These are phyloP conservation scores for Ophiostoma sp. DNA, from an alignment of 2,329 filamentous ascomycete species.

Conservation along the genomic window DNA sequence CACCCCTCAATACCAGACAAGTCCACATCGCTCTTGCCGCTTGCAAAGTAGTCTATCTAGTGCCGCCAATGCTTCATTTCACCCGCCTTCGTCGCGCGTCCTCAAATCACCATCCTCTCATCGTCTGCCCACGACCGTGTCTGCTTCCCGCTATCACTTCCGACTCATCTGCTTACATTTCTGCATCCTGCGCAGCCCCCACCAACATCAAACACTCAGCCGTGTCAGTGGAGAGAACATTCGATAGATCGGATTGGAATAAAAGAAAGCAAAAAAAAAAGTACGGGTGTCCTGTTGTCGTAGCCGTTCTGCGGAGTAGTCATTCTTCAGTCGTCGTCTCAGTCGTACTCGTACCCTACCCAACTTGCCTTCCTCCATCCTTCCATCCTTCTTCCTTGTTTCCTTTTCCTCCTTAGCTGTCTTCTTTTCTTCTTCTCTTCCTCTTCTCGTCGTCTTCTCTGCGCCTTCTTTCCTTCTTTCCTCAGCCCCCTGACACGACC, in stretches of 20 bases:
- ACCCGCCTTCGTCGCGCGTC: not conserved
- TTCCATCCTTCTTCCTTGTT: not conserved
- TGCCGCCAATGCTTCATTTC: not conserved
- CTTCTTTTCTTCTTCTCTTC: not conserved
- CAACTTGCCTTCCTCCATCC: not conserved
- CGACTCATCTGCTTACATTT: not conserved
- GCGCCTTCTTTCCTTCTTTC: not conserved
- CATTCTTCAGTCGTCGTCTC: not conserved
- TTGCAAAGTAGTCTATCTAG: not conserved
- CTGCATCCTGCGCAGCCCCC: not conserved
- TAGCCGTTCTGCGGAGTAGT: not conserved
- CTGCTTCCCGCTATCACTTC: not conserved
- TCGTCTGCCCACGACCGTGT: not conserved
- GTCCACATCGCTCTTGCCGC: slow-evolving; percentile 1
- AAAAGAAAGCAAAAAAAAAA: not conserved
- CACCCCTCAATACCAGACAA: not conserved
- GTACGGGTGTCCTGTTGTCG: not conserved
- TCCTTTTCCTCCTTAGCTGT: not conserved
- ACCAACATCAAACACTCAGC: slow-evolving; percentile 4
- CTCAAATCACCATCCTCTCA: not conserved
- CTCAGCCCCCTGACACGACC: not conserved
- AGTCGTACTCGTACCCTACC: not conserved
- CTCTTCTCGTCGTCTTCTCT: not conserved
- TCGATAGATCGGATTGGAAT: no score
- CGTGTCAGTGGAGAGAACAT: not conserved